These are phyloP conservation scores for Nicotiana noctiflora DNA, from an alignment of 257 asterid genomes.

Conservation along the genomic window DNA sequence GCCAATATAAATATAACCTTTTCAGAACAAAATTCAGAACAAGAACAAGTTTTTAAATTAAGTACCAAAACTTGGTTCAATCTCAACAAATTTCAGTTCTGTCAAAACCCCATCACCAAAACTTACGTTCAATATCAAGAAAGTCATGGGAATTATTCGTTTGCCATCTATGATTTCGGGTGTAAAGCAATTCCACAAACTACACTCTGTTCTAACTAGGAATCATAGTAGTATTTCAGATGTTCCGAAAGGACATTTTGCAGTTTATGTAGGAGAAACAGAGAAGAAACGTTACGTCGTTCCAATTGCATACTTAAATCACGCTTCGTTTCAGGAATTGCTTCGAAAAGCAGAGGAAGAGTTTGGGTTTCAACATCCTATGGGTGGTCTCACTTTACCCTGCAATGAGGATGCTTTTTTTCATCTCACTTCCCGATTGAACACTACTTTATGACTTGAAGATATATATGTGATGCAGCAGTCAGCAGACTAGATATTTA, in stretches of 20 bases:
- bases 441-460: not conserved
- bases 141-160: conserved; percentile 29
- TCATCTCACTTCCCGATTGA: conserved; percentile 10
- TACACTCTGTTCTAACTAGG: conserved; percentile 13
- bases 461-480: not conserved
- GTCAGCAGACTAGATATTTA: not conserved
- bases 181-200: conserved; percentile 20
- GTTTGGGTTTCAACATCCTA: conserved; percentile 12
- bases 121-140: not conserved
- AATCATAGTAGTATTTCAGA: not conserved
- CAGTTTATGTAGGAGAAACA: conserved; percentile 7
- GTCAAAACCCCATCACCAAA: not conserved
- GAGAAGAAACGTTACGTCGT: conserved; percentile 4
- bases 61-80: not conserved
- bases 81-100: not conserved
- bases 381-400: conserved; percentile 17
- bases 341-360: conserved; percentile 10
- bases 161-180: conserved; percentile 19
- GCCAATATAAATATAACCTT: not conserved
- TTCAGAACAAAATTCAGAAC: not conserved
- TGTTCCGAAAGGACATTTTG: conserved; percentile 12
- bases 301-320: conserved; percentile 12
- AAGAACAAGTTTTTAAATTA: not conserved
- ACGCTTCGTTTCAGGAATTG: conserved; percentile 4
- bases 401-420: conserved; percentile 10